phyloP scores from a whole-genome alignment of 768 basidiomycete genomes.

The Mycena leptocephala region DNA sequence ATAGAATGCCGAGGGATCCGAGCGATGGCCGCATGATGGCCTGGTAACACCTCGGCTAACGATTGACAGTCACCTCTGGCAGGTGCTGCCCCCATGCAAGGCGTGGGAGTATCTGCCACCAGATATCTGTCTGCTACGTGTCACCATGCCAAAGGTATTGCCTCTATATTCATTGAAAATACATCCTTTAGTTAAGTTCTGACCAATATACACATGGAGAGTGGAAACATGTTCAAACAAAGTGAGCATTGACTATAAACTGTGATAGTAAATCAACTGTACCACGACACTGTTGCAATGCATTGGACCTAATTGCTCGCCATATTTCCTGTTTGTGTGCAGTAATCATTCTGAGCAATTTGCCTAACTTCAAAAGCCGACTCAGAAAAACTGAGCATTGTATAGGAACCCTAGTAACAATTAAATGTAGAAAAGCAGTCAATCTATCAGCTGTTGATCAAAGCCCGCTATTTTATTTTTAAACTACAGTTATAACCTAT shows the following conservation, averaged over 20 bases:
- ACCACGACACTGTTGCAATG: background rate
- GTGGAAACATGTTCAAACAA: no score
- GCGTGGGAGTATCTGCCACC: no score
- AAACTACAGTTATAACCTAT: background rate
- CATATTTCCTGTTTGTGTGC: background rate
- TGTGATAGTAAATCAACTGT: background rate
- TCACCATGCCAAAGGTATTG: no score
- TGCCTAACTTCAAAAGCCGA: background rate
- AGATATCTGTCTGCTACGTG: no score
- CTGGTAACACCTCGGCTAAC: no score
- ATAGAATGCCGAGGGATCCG: no score
- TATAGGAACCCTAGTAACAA: background rate
- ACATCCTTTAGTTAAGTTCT: no score
- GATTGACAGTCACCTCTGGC: no score
- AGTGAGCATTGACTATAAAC: background rate
- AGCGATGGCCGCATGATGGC: no score
- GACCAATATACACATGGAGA: no score
- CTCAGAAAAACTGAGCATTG: background rate
- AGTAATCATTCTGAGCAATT: background rate
- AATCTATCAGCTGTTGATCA: background rate
- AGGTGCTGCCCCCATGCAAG: no score
- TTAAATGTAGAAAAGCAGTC: background rate
- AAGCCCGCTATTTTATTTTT: background rate
- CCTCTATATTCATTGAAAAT: no score
- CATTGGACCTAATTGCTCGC: background rate